A percentile compares a stretch with the other conserved stretches of the same genome.
These are phyloP conservation scores for Penicillium canescens DNA, from an alignment of 495 filamentous ascomycete genomes.

Conservation along the genomic window DNA sequence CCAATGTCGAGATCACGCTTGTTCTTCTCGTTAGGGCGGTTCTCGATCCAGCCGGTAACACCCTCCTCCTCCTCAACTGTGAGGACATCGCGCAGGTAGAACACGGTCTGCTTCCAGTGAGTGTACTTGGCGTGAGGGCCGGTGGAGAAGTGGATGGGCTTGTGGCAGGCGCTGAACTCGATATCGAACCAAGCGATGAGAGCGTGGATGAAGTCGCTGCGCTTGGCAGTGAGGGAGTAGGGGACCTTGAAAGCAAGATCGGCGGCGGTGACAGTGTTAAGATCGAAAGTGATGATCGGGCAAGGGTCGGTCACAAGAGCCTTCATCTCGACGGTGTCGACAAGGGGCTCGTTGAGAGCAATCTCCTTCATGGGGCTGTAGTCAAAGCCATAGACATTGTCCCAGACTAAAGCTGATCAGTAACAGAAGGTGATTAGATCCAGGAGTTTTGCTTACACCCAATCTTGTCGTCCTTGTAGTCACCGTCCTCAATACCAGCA, in stretches of 20 bases:
- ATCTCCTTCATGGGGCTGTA: constrained; percentile 85
- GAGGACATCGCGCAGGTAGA: constrained; percentile 82
- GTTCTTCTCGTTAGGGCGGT: constrained; percentile 91
- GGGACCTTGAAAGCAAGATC: constrained; percentile 76
- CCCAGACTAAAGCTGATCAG: constrained; percentile 68
- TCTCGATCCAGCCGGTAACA: constrained; percentile 70
- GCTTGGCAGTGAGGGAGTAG: constrained; percentile 69
- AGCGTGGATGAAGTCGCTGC: constrained; percentile 90
- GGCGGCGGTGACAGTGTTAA: constrained; percentile 71
- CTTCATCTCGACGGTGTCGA: constrained; percentile 79
- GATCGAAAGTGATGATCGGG: constrained; percentile 73
- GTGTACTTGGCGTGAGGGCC: constrained; percentile 90
- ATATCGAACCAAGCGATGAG: constrained; percentile 99
- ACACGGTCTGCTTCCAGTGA: constrained; percentile 94
- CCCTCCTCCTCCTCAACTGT: constrained; percentile 78
- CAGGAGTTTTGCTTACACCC: constrained; percentile 55
- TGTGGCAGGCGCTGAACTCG: constrained; percentile 93
- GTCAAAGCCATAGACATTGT: constrained; percentile 98
- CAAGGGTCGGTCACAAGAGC: constrained; percentile 78
- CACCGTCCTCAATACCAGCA: constrained; percentile 82
- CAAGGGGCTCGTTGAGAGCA: constrained; percentile 80
- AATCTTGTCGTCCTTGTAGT: constrained; percentile 89
- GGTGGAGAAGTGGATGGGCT: constrained; percentile 80
- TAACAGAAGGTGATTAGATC: not conserved
- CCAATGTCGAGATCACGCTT: constrained; percentile 91